phyloP scores from a whole-genome alignment of 2,329 filamentous ascomycete species.

The Trichocomaceae sp. region DNA sequence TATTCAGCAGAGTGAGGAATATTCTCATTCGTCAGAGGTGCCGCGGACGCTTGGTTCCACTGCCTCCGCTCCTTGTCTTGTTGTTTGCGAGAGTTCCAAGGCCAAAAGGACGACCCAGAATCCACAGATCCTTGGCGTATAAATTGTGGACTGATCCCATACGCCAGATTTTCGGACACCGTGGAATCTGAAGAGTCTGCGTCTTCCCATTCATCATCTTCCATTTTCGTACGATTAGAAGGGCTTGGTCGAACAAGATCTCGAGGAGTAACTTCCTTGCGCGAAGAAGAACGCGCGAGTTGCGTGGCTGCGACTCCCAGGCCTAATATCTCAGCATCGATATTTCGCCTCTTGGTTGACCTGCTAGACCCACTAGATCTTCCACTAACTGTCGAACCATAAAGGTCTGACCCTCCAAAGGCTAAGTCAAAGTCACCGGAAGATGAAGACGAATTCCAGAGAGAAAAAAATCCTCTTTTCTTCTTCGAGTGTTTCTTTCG shows the following conservation, averaged over 20 bases:
- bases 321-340: slow-evolving; percentile 43
- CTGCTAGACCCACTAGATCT: slow-evolving; percentile 28
- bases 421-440: slow-evolving; percentile 63
- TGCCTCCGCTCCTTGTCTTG: slow-evolving; percentile 34
- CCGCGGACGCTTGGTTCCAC: neutral
- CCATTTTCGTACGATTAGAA: slow-evolving; percentile 21
- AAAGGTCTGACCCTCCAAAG: slow-evolving; percentile 58
- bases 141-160: slow-evolving; percentile 44
- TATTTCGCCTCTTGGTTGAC: slow-evolving; percentile 24
- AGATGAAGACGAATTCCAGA: slow-evolving; percentile 59
- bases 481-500: slow-evolving; percentile 41
- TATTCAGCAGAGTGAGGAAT: slow-evolving; percentile 1
- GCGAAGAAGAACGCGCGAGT: slow-evolving; percentile 34
- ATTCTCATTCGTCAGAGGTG: slow-evolving; percentile 1
- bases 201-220: slow-evolving; percentile 55
- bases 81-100: slow-evolving; percentile 53
- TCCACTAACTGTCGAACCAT: slow-evolving; percentile 14
- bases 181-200: slow-evolving; percentile 47
- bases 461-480: slow-evolving; percentile 49
- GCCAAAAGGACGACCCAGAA: slow-evolving; percentile 52
- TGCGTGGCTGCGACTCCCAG: slow-evolving; percentile 41
- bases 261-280: slow-evolving; percentile 22
- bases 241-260: slow-evolving; percentile 16
- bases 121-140: slow-evolving; percentile 48
- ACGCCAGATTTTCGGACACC: slow-evolving; percentile 42